A percentile compares a stretch with the other conserved stretches of the same genome.
phyloP scores from a whole-genome alignment of 805 yeast species.

The Zygotorulaspora florentina region DNA sequence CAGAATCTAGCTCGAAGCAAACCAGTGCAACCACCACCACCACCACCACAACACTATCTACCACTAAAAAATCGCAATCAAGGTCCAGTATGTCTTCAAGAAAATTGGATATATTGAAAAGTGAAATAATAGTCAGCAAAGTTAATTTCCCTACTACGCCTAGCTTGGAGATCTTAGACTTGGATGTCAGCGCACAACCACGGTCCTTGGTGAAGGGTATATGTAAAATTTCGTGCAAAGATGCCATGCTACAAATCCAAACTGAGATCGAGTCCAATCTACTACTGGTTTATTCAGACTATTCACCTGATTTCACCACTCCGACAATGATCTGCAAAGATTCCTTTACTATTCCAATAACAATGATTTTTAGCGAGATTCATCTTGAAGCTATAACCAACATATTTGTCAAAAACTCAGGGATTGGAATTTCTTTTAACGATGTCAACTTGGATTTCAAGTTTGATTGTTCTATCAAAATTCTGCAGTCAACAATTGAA shows the following conservation, averaged over 20 bases:
- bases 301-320: conserved; percentile 29
- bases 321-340: conserved; percentile 34
- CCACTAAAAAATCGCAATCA: conserved; percentile 1
- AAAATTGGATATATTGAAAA: conserved; percentile 25
- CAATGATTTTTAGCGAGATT: conserved; percentile 33
- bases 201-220: conserved; percentile 34
- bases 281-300: conserved; percentile 26
- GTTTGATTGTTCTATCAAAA: conserved; percentile 35
- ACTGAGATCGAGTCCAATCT: conserved; percentile 36
- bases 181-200: conserved; percentile 32
- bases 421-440: conserved; percentile 36
- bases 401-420: conserved; percentile 32
- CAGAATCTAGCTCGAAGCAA: neutral
- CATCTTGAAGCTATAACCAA: conserved; percentile 35
- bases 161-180: conserved; percentile 32
- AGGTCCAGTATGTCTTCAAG: conserved; percentile 13
- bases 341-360: conserved; percentile 35
- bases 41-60: conserved; percentile 1
- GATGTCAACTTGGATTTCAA: conserved; percentile 36
- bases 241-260: conserved; percentile 32
- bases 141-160: conserved; percentile 32
- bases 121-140: conserved; percentile 31
- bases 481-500: conserved; percentile 34
- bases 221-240: conserved; percentile 32
- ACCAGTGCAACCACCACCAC: neutral